phyloP scores from a whole-genome alignment of 441 rosid species.

The Bocquillonia castaneifolia region DNA sequence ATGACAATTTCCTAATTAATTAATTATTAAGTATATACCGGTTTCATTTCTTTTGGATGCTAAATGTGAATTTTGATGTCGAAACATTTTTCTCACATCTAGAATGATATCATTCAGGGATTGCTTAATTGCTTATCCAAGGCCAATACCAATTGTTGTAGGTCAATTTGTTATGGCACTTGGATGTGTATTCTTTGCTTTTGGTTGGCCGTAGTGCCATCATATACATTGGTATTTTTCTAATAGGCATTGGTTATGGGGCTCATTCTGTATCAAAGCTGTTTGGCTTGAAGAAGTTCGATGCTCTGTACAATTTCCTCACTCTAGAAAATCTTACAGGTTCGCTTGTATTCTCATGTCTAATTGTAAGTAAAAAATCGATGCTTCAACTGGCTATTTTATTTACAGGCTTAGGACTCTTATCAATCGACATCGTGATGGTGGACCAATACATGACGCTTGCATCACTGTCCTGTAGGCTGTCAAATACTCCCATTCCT shows the following conservation, averaged over 20 bases:
- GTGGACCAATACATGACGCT: too few relatives aligned
- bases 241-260: slow-evolving; percentile 88
- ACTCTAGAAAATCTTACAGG: slow-evolving; percentile 88
- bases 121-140: slow-evolving; percentile 83
- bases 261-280: slow-evolving; percentile 93
- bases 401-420: too few relatives aligned
- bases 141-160: slow-evolving; percentile 70
- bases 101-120: slow-evolving; percentile 38
- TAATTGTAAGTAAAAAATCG: slow-evolving; percentile 85
- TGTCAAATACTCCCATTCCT: too few relatives aligned
- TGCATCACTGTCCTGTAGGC: too few relatives aligned
- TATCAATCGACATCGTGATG: too few relatives aligned
- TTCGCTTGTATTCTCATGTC: slow-evolving; percentile 78
- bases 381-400: too few relatives aligned
- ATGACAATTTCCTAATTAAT: too few relatives aligned
- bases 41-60: too few relatives aligned
- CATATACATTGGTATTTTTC: slow-evolving; percentile 74
- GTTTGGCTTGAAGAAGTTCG: slow-evolving; percentile 85
- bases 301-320: slow-evolving; percentile 88
- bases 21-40: too few relatives aligned
- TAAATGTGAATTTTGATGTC: slow-evolving; percentile 14
- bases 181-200: slow-evolving; percentile 74
- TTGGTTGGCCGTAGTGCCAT: slow-evolving; percentile 90
- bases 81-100: slow-evolving; percentile 15
- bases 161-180: slow-evolving; percentile 81